These are phyloP conservation scores for Collybia mongolica DNA, from an alignment of 768 basidiomycete species.

Conservation along the genomic window DNA sequence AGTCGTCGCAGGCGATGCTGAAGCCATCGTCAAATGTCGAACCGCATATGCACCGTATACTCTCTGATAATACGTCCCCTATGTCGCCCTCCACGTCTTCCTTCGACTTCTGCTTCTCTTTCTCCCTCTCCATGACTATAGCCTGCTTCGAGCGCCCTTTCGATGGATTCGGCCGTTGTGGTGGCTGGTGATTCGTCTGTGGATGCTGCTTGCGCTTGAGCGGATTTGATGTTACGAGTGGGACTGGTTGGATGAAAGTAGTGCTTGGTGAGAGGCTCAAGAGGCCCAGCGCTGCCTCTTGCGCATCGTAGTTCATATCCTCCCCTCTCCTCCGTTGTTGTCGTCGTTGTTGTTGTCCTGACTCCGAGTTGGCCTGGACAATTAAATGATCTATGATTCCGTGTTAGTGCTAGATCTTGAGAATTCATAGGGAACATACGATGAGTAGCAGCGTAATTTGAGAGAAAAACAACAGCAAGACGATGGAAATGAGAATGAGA, in stretches of 20 bases:
- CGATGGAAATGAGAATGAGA: too few relatives aligned
- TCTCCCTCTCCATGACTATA: slow-evolving; percentile 1
- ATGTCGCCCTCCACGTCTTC: background rate
- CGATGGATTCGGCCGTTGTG: slow-evolving; percentile 7
- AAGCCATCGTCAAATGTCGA: slow-evolving; percentile 73
- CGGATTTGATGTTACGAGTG: slow-evolving; percentile 2
- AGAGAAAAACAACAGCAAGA: too few relatives aligned
- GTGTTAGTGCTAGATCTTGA: too few relatives aligned
- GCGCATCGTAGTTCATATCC: slow-evolving; percentile 41
- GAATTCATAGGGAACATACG: too few relatives aligned
- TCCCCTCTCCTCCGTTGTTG: too few relatives aligned
- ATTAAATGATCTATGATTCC: too few relatives aligned
- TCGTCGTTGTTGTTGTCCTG: too few relatives aligned
- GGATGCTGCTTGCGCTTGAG: slow-evolving; percentile 9
- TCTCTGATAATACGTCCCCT: slow-evolving; percentile 29
- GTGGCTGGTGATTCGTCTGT: slow-evolving; percentile 27
- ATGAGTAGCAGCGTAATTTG: too few relatives aligned
- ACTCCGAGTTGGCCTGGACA: too few relatives aligned
- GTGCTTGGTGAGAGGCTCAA: slow-evolving; percentile 40
- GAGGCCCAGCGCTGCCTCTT: slow-evolving; percentile 58
- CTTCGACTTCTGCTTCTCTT: slow-evolving; percentile 2
- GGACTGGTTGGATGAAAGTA: background rate
- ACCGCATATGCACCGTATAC: slow-evolving; percentile 69
- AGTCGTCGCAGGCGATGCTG: slow-evolving; percentile 77
- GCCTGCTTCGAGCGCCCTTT: background rate